Base-by-base conservation (phyloP, 2,329 filamentous ascomycete species). In the Fusarium beomiforme region DNA sequence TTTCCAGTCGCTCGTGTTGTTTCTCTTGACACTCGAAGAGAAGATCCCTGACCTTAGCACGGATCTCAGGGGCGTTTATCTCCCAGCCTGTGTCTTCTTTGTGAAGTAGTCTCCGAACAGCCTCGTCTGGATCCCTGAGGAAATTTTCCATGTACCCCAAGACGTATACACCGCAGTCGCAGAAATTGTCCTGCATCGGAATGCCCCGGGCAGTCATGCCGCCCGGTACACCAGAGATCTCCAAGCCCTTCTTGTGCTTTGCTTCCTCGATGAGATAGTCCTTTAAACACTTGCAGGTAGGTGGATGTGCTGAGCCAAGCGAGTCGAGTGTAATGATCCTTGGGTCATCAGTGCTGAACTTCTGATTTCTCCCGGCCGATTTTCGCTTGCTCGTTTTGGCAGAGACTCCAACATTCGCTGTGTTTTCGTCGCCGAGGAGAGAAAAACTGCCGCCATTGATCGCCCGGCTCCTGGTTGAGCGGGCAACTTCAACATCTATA, bases 241-340 rank as follows among this genome's bases (percentile, higher is more conserved):
- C 76, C 64, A 84, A 74, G 34, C 80, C 74, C 64, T 85, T 87
- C 76, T 96, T 84, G 81, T 88, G 85, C 71, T 86, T 85, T 7
- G 92, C 91, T 82, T 98, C 96, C 50, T 88, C 87, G 10, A 87
- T 77, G 8, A 98, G 84, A 79, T 97, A 98, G 29, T 93, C 87
- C 75, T 91, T 94, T 33, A 99, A 83, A 37, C 87, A 86, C 49
- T 80, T 86, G 68, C 92, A 89, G 9, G 93, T 92, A 2, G 85
- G 82, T 2, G 87, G 84, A 72, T 95, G 93, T 1, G 83, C 47
- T 8, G 80, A 75, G n/a, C 90, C 91, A 2, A 98, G 85, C 0
- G 96, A 98, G 79, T 99, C 96, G 29, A 98, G 87, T 0, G 93
- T 94, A 70, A 98, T 90, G 68, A 98, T 94, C 37, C 89, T 88